Percentiles rank a stretch among this genome's conserved stretches.
These are phyloP conservation scores for Citrus glauca DNA, from an alignment of 345 rosid species.

Conservation along the genomic window DNA sequence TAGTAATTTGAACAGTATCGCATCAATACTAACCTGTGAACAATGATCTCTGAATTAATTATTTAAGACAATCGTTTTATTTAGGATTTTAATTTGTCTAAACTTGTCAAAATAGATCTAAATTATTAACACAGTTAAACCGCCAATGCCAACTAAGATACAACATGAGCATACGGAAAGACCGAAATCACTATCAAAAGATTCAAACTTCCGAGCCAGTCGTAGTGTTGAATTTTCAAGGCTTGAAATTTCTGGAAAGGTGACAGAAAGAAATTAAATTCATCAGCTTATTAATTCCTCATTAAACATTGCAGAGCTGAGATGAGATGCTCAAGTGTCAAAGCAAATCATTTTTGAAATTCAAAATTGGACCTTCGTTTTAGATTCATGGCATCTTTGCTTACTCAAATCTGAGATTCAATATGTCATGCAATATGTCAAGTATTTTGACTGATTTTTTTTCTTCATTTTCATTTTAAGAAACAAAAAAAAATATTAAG, in stretches of 20 bases:
- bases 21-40: too few relatives aligned
- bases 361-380: neutral
- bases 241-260: neutral
- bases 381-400: neutral
- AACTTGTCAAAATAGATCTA: too few relatives aligned
- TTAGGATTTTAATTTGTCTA: too few relatives aligned
- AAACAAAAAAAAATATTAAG: neutral
- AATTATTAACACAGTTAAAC: neutral
- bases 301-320: neutral
- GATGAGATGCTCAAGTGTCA: neutral
- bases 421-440: neutral
- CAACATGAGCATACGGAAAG: neutral
- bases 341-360: neutral
- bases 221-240: neutral
- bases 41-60: too few relatives aligned
- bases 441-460: neutral
- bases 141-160: neutral
- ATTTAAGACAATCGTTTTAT: too few relatives aligned
- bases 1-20: too few relatives aligned
- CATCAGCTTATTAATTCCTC: neutral
- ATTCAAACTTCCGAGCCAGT: neutral
- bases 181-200: neutral
- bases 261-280: too few relatives aligned
- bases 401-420: neutral
- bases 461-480: too few relatives aligned